phyloP scores from a whole-genome alignment of 495 filamentous ascomycete species.

The Tetracladium setigerum region DNA sequence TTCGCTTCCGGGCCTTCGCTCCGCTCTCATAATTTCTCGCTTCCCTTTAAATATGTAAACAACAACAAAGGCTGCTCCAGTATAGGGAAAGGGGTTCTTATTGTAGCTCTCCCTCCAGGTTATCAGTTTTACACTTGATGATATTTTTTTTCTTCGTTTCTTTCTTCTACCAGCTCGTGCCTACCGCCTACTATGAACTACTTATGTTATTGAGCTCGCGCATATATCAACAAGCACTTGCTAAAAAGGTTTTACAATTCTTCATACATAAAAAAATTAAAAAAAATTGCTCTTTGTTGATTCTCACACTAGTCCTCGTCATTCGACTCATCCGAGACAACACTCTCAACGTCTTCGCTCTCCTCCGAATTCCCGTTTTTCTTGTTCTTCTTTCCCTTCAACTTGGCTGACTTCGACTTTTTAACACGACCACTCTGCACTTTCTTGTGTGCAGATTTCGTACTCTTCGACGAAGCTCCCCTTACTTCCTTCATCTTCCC shows the following conservation, averaged over 20 bases:
- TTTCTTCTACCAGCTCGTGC: no score
- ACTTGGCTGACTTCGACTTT: background rate
- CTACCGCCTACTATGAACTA: no score
- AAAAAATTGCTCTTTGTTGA: no score
- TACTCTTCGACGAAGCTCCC: background rate
- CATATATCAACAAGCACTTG: no score
- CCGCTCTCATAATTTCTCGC: background rate
- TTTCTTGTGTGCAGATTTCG: no score
- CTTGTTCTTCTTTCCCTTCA: background rate
- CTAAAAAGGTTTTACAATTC: no score
- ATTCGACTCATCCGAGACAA: background rate
- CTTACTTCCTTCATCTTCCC: slow-evolving; percentile 8
- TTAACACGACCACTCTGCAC: no score
- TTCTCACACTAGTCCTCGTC: background rate
- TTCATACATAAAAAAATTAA: no score
- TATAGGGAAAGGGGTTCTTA: no score
- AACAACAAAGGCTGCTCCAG: background rate
- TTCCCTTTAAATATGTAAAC: background rate
- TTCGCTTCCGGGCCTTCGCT: no score
- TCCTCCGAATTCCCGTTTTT: background rate
- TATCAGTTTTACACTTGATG: background rate
- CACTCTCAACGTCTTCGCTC: background rate
- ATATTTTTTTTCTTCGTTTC: slow-evolving; percentile 3
- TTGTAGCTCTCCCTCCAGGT: background rate
- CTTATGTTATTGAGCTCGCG: no score